Conservation (phyloP, 306 rosid genomes). For the Ormosia emarginata region DNA sequence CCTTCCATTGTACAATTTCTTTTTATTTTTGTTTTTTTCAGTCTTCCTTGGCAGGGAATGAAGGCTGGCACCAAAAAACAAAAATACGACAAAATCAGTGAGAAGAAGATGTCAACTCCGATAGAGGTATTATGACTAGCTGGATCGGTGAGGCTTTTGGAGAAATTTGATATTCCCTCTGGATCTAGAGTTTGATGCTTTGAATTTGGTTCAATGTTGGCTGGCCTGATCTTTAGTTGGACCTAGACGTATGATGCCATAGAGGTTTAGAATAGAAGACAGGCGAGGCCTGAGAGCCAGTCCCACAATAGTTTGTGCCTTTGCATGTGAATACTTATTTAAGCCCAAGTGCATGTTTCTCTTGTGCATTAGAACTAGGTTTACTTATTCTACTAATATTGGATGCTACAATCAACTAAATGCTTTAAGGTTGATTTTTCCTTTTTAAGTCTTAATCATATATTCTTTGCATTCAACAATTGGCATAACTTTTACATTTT, state of each 20-base stretch:
- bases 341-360: neutral
- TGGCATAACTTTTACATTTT: slow-evolving; percentile 5
- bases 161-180: slow-evolving; percentile 13
- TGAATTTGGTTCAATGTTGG: slow-evolving; percentile 11
- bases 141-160: slow-evolving; percentile 9
- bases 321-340: neutral
- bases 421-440: neutral
- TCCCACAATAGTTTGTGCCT: neutral
- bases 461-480: neutral
- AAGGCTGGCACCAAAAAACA: slow-evolving; percentile 98
- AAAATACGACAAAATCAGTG: slow-evolving; percentile 93
- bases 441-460: neutral
- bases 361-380: neutral
- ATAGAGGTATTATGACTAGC: slow-evolving; percentile 64
- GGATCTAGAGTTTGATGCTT: neutral
- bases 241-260: neutral
- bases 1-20: slow-evolving; percentile 5
- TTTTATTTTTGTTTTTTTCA: slow-evolving; percentile 39
- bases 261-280: neutral
- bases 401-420: neutral
- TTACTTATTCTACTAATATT: neutral
- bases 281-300: slow-evolving; percentile 1
- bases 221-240: neutral
- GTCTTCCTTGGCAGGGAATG: slow-evolving; percentile 99
- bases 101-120: slow-evolving; percentile 91